Conservation (phyloP, 345 rosid species). For the Eutrema yunnanense region DNA sequence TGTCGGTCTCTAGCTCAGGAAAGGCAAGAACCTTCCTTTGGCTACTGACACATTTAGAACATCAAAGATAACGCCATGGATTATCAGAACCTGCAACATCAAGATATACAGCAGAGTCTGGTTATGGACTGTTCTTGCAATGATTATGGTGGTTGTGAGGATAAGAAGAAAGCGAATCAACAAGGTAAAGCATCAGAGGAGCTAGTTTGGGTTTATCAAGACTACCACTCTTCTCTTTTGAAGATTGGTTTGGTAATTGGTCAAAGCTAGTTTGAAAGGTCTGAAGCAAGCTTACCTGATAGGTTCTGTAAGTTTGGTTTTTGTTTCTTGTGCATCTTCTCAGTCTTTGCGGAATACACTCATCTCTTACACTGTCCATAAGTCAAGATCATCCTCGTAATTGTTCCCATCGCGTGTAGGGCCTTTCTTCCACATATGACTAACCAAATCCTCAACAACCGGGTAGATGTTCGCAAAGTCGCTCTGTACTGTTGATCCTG, state of each 20-base stretch:
- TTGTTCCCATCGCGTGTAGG: slow-evolving; percentile 10
- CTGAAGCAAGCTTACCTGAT: slow-evolving; percentile 11
- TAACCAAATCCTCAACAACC: slow-evolving; percentile 20
- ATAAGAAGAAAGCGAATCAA: neutral
- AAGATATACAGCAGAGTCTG: neutral
- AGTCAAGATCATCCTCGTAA: slow-evolving; percentile 12
- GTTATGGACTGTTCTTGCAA: slow-evolving; percentile 1
- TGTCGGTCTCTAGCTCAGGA: neutral
- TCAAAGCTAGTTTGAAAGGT: slow-evolving; percentile 10
- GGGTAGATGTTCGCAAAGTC: slow-evolving; percentile 21
- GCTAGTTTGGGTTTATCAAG: slow-evolving; percentile 1
- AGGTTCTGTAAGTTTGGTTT: neutral
- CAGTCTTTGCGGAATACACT: neutral
- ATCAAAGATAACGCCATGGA: neutral
- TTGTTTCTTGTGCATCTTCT: neutral
- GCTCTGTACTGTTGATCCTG: slow-evolving; percentile 29
- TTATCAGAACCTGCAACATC: slow-evolving; percentile 8
- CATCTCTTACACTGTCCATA: slow-evolving; percentile 8
- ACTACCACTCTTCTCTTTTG: neutral
- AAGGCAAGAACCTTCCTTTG: slow-evolving; percentile 3
- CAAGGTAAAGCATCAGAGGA: neutral
- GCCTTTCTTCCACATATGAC: slow-evolving; percentile 17
- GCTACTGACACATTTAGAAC: neutral
- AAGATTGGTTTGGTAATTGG: neutral
- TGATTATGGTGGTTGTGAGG: neutral